Evolutionary conservation across 2,329 filamentous ascomycete genomes (phyloP).

Genomic region (Alternaria incomplexa): DNA sequence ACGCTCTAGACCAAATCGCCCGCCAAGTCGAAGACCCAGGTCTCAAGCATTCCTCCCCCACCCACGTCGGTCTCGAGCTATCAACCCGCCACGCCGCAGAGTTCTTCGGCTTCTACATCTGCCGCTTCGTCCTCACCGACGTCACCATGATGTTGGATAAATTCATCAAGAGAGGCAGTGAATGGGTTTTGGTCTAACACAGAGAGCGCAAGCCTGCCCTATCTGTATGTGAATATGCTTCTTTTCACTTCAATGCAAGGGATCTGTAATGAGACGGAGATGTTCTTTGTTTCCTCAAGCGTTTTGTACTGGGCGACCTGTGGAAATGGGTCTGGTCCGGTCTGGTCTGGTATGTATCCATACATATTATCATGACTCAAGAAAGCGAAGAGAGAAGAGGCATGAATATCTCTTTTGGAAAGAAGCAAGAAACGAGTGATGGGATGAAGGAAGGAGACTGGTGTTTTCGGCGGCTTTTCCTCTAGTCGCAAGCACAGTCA

Average conservation of each 20-base stretch:
- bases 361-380: neutral
- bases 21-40: conserved; percentile 96
- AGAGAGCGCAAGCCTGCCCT: neutral
- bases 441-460: neutral
- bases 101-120: conserved; percentile 97
- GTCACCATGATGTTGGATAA: conserved; percentile 88
- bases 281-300: neutral
- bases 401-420: neutral
- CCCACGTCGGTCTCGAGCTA: conserved; percentile 92
- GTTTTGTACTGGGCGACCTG: neutral
- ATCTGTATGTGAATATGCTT: conserved; percentile 2
- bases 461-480: neutral
- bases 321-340: neutral
- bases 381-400: neutral
- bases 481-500: neutral
- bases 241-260: neutral
- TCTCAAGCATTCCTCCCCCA: conserved; percentile 87
- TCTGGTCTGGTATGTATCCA: neutral
- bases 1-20: conserved; percentile 80
- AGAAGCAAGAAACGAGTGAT: neutral
- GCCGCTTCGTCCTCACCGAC: conserved; percentile 90
- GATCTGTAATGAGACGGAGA: neutral
- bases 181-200: conserved; percentile 76
- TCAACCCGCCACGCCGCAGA: conserved; percentile 93
- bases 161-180: conserved; percentile 93